Evolutionary conservation across 441 rosid genomes (phyloP), one percentile per base, ranked within the genome.

Genomic region (California macrophylla): DNA sequence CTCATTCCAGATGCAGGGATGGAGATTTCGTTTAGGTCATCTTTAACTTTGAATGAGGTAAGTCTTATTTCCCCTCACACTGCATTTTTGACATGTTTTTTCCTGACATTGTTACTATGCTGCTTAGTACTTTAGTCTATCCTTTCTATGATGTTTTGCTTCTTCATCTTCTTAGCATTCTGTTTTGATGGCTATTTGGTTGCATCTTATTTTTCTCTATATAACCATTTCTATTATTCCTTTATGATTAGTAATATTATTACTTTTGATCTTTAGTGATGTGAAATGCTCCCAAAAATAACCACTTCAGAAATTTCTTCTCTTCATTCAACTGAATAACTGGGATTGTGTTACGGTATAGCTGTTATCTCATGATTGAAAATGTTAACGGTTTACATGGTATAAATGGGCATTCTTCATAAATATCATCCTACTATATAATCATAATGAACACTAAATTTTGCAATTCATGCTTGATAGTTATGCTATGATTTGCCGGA

Each of bases 21-120:
- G 79, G 83, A 73, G 66, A 81, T 69, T 72, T 66, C 75, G 30
- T 83, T 77, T 7, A 76, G 77, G 66, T 64, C 82, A 26, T 69
- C 83, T 69, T 76, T 71, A 69, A 75, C 75, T 67, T 74, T 74
- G 13, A 82, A 77, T 64, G 80, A 81, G 89, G 96, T 87, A 72
- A 52, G 65, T 42, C 52, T 42, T 24, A 13, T 60, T 32, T 54
- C 23, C 66, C 60, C 74, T 64, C 71, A 4, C 45, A 56, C 62
- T 23, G 28, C 28, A 56, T 56, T 56, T 42, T 12, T 34, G 38
- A 34, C 38, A 34, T 34, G 38, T 34, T 34, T 34, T 34, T 34
- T 34, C 38, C 52, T 12, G 18, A 42, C 52, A 42, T 42, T 42
- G 18, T 42, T 9, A 42, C 18, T 42, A 42, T 42, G 52, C 18